Percentiles rank a stretch among this genome's conserved stretches.
phyloP scores from a whole-genome alignment of 306 rosid genomes.

The Pueraria montana region DNA sequence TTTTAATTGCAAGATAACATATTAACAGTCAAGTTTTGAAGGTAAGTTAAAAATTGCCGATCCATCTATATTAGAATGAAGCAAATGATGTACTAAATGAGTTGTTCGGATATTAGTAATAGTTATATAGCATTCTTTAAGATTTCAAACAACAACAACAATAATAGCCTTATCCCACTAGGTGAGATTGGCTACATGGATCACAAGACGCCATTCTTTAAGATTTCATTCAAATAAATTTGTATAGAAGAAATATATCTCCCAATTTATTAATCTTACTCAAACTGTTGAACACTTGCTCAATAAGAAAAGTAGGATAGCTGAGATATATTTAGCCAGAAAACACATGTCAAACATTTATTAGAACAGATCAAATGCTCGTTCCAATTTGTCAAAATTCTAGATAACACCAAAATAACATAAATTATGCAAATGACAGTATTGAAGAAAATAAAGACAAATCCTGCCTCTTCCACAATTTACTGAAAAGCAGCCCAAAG shows the following conservation, averaged over 20 bases:
- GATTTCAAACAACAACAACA: background rate
- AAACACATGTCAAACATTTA: conserved; percentile 31
- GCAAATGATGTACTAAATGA: conserved; percentile 13
- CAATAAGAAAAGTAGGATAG: conserved; percentile 3
- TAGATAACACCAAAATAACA: conserved; percentile 32
- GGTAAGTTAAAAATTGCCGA: conserved; percentile 21
- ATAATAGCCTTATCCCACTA: too few species aligned
- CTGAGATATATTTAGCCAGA: conserved; percentile 34
- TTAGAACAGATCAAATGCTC: conserved; percentile 30
- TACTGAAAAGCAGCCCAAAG: conserved; percentile 84
- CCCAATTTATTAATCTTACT: conserved; percentile 32
- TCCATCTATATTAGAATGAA: conserved; percentile 39
- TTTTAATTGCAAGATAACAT: conserved; percentile 31
- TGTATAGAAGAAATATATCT: conserved; percentile 21
- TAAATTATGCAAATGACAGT: conserved; percentile 23
- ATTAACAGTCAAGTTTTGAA: background rate
- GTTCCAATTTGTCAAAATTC: conserved; percentile 26
- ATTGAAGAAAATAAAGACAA: conserved; percentile 48
- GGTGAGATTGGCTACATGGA: too few species aligned
- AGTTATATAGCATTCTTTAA: conserved; percentile 13
- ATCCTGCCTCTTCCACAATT: conserved; percentile 87
- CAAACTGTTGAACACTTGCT: conserved; percentile 9
- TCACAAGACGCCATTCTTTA: background rate
- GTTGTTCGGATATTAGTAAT: conserved; percentile 6
- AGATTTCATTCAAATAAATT: conserved; percentile 22